phyloP scores from a whole-genome alignment of 305 asterid species.

The Fraxinus sp. region DNA sequence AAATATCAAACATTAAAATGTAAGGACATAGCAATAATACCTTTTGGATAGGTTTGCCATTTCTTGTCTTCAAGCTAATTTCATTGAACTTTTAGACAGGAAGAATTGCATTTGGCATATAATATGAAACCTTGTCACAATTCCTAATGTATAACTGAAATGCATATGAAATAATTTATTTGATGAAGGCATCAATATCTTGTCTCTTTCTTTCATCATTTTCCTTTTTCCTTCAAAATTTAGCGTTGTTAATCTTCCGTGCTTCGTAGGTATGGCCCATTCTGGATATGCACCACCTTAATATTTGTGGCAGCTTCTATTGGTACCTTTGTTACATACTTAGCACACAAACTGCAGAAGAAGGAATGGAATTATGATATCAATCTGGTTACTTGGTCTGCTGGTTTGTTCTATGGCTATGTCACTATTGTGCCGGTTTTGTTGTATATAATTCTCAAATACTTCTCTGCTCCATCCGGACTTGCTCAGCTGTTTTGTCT shows the following conservation, averaged over 20 bases:
- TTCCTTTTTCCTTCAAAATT: slow-evolving; percentile 18
- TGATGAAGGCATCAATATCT: not conserved
- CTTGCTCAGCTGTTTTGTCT: slow-evolving; percentile 84
- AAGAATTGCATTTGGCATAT: not conserved
- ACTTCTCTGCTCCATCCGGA: slow-evolving; percentile 95
- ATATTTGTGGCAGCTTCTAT: slow-evolving; percentile 95
- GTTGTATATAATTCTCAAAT: slow-evolving; percentile 81
- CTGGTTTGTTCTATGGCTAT: slow-evolving; percentile 93
- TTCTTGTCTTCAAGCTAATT: not conserved
- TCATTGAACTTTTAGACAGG: not conserved
- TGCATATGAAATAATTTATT: not conserved
- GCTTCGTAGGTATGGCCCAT: slow-evolving; percentile 82
- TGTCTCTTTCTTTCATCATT: not conserved
- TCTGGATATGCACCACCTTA: slow-evolving; percentile 98
- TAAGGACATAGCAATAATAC: not conserved
- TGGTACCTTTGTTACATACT: slow-evolving; percentile 88
- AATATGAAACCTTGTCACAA: slow-evolving; percentile 2
- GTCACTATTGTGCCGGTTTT: slow-evolving; percentile 72
- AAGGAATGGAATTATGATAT: slow-evolving; percentile 89
- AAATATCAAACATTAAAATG: not conserved
- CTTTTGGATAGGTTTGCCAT: not conserved
- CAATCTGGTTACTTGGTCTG: slow-evolving; percentile 88
- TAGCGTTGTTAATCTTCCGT: slow-evolving; percentile 11
- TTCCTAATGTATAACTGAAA: not conserved
- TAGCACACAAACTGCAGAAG: slow-evolving; percentile 81